Conservation (phyloP, 495 filamentous ascomycete species). For the Daldinia decipiens region DNA sequence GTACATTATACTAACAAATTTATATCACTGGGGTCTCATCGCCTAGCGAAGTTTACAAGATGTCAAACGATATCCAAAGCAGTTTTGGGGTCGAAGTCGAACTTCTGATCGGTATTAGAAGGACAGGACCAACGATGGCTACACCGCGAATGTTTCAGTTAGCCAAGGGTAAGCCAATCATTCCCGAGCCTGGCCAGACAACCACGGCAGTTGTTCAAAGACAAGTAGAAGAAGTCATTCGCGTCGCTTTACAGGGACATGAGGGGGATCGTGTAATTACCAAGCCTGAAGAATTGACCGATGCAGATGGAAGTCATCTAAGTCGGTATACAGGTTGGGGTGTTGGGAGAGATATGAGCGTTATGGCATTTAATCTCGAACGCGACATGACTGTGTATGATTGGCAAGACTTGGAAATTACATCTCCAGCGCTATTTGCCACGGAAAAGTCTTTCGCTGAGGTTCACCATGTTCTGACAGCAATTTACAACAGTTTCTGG, state of each 20-base stretch:
- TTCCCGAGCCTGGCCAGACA: background rate
- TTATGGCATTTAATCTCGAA: background rate
- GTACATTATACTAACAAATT: background rate
- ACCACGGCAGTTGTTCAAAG: background rate
- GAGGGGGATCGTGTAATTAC: slow-evolving; percentile 23
- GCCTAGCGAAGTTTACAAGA: background rate
- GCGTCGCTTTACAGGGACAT: background rate
- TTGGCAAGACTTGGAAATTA: slow-evolving; percentile 19
- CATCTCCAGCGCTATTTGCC: slow-evolving; percentile 23
- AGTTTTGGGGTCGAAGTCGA: slow-evolving; percentile 33
- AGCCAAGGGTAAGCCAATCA: slow-evolving; percentile 7
- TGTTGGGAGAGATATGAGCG: slow-evolving; percentile 7
- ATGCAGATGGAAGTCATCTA: slow-evolving; percentile 3
- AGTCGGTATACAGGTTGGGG: background rate
- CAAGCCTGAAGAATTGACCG: background rate
- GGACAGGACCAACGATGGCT: background rate
- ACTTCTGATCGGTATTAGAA: slow-evolving; percentile 5
- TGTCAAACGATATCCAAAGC: slow-evolving; percentile 6
- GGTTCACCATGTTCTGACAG: slow-evolving; percentile 8
- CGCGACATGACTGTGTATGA: background rate
- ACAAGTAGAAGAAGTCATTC: background rate
- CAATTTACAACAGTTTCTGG: slow-evolving; percentile 19
- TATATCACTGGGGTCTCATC: background rate
- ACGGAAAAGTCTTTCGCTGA: slow-evolving; percentile 31
- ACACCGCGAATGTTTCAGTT: background rate